Percentiles rank a stretch among this genome's conserved stretches.
These are phyloP conservation scores for Jacaranda mimosifolia DNA, from an alignment of 257 asterid genomes.

Conservation along the genomic window DNA sequence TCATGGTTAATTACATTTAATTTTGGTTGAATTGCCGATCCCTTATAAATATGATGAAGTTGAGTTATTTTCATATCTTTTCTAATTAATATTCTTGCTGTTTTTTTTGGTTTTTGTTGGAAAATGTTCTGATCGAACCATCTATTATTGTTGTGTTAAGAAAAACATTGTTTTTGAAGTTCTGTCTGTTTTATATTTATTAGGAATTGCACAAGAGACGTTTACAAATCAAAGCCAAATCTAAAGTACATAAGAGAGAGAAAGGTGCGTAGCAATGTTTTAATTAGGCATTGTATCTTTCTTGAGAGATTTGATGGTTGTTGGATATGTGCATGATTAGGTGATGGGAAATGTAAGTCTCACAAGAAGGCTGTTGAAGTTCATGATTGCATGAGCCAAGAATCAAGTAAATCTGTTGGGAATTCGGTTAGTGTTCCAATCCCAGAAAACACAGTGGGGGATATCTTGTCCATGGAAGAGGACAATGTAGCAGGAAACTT, in stretches of 20 bases:
- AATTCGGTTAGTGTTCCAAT: conserved; percentile 35
- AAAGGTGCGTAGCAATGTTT: conserved; percentile 57
- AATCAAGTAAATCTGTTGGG: conserved; percentile 32
- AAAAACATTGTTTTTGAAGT: background rate
- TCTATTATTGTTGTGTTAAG: background rate
- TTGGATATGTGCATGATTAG: conserved; percentile 44
- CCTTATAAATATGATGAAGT: conserved; percentile 20
- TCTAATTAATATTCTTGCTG: background rate
- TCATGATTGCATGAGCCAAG: conserved; percentile 30
- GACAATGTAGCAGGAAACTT: conserved; percentile 32
- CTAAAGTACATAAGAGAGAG: conserved; percentile 58
- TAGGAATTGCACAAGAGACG: conserved; percentile 90
- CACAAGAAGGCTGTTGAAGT: conserved; percentile 43
- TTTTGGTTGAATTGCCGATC: background rate
- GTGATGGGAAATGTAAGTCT: conserved; percentile 48
- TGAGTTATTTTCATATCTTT: background rate
- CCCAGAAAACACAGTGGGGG: conserved; percentile 34
- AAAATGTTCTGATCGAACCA: background rate
- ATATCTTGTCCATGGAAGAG: conserved; percentile 33
- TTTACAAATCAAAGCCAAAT: conserved; percentile 72
- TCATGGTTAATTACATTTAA: background rate
- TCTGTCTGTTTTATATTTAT: conserved; percentile 15
- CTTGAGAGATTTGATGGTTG: conserved; percentile 1
- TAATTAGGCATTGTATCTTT: background rate
- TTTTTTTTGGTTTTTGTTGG: conserved; percentile 10